A percentile compares a stretch with the other conserved stretches of the same genome.
Evolutionary conservation across 768 basidiomycete genomes (phyloP).

Genomic region (Pholiota molesta): DNA sequence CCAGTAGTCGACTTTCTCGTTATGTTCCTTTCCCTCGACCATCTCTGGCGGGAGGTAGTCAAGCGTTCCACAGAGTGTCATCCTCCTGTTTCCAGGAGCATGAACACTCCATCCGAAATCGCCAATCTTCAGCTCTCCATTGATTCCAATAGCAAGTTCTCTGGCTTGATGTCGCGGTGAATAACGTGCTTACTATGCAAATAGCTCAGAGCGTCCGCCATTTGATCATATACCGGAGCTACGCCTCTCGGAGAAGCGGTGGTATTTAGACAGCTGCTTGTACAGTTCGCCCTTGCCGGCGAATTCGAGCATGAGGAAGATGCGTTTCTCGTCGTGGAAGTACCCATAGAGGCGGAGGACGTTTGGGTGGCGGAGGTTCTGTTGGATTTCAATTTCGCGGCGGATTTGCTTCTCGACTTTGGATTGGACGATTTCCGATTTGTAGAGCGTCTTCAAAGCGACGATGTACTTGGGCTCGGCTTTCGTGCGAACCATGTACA

Average conservation of each 20-base stretch:
- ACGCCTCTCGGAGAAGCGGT: conserved; percentile 86
- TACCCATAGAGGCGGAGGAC: conserved; percentile 94
- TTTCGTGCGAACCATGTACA: conserved; percentile 98
- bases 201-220: conserved; percentile 94
- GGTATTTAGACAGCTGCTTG: conserved; percentile 88
- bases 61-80: conserved; percentile 92
- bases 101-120: conserved; percentile 99
- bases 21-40: conserved; percentile 92
- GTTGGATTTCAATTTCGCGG: conserved; percentile 97
- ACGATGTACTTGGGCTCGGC: conserved; percentile 87
- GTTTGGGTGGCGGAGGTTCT: conserved; percentile 94
- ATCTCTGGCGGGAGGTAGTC: conserved; percentile 99
- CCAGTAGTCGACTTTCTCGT: conserved; percentile 93
- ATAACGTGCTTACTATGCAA: conserved; percentile 97
- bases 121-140: conserved; percentile 96
- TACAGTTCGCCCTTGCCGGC: conserved; percentile 97
- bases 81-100: conserved; percentile 87
- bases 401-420: conserved; percentile 97
- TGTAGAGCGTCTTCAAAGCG: conserved; percentile 96
- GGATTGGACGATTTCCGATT: conserved; percentile 90
- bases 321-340: conserved; percentile 97
- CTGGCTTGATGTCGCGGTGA: conserved; percentile 98
- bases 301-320: conserved; percentile 98
- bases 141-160: conserved; percentile 92
- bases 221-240: conserved; percentile 96